Evolutionary conservation across 345 rosid genomes (phyloP).

Genomic region (Gossypium australe): DNA sequence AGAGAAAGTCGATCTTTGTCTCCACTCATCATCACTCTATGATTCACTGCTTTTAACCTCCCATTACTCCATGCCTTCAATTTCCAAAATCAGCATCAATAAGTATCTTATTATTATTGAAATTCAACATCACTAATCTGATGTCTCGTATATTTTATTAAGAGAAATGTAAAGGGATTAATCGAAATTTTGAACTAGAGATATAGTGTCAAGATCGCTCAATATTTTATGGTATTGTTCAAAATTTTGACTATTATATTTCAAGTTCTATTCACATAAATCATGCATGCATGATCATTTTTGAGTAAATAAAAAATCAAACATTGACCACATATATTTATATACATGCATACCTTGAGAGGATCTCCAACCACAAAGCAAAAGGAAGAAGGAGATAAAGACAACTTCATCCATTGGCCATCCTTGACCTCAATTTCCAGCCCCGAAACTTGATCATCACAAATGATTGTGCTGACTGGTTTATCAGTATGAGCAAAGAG

Average conservation of each 20-base stretch:
- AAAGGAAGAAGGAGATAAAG: not conserved
- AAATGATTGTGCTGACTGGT: not conserved
- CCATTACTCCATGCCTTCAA: slow-evolving; percentile 16
- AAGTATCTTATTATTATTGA: no score
- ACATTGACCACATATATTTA: no score
- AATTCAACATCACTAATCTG: not conserved
- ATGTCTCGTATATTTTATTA: no score
- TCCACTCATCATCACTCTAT: slow-evolving; percentile 14
- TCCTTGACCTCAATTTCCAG: not conserved
- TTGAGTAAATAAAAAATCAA: no score
- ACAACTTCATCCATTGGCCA: not conserved
- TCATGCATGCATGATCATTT: no score
- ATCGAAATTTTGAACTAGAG: no score
- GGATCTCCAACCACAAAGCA: not conserved
- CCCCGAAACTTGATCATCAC: not conserved
- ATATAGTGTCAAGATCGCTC: no score
- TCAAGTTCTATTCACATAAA: no score
- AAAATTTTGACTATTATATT: no score
- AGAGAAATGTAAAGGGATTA: no score
- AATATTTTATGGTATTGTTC: no score
- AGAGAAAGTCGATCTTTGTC: slow-evolving; percentile 7
- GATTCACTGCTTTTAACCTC: slow-evolving; percentile 16
- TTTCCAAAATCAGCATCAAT: not conserved
- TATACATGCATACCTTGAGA: not conserved
- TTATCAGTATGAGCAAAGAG: not conserved